Conservation (phyloP, 1,284 basidiomycete species). For the Puccinia polysora region DNA sequence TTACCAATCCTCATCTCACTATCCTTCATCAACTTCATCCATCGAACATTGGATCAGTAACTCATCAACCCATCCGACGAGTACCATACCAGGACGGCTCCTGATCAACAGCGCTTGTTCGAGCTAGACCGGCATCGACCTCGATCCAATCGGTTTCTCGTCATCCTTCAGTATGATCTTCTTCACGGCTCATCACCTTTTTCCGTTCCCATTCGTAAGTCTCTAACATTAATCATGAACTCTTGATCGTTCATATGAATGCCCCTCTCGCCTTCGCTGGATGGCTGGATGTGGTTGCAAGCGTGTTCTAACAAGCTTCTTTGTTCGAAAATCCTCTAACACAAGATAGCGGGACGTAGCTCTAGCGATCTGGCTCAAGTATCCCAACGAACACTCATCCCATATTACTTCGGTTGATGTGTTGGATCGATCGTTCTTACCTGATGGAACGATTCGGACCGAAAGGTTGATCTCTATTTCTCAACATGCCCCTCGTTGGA, state of each 20-base stretch:
- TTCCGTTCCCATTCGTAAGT: constrained; percentile 42
- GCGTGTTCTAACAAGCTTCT: too few species aligned
- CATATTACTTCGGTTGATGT: constrained; percentile 40
- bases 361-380: constrained; percentile 39
- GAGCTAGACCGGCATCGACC: too few species aligned
- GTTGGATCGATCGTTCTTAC: constrained; percentile 25
- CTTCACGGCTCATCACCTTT: constrained; percentile 27
- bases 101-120: too few species aligned
- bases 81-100: too few species aligned
- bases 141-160: too few species aligned
- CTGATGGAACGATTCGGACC: constrained; percentile 30
- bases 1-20: too few species aligned
- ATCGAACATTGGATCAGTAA: too few species aligned
- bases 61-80: too few species aligned
- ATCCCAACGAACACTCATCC: constrained; percentile 23
- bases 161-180: constrained; percentile 8
- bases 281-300: too few species aligned
- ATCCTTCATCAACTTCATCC: too few species aligned
- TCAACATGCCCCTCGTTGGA: constrained; percentile 42
- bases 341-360: constrained; percentile 38
- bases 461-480: constrained; percentile 36
- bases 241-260: neutral
- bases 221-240: neutral
- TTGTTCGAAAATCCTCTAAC: neutral
- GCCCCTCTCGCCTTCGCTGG: neutral